Evolutionary conservation across 106 monocot genomes (phyloP), one percentile per base, ranked within the genome.

Genomic region (Dioscorea zingiberensis): DNA sequence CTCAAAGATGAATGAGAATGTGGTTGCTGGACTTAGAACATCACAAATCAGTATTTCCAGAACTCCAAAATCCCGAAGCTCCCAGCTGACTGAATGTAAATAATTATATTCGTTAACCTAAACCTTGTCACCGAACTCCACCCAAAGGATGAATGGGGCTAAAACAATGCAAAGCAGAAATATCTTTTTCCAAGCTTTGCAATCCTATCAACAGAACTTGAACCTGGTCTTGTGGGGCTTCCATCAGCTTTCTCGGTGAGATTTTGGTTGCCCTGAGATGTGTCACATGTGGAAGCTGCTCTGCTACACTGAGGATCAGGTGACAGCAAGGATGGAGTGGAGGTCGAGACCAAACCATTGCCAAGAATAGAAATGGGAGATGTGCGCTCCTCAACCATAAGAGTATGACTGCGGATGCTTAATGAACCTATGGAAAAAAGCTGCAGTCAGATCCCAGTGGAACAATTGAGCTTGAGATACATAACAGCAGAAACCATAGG

Each of bases 151-250:
- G 38, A 38, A 15, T 26, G 1, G 11, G 25, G 44, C 51, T 54
- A 62, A 26, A 63, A 66, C 47, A 57, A 65, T 46, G 15, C 58
- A 64, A 74, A 79, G 65, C 73, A 80, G 62, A 51, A 71, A 48
- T 67, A 75, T 62, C 53, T 73, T 62, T 72, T 78, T 27, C 72
- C 67, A 13, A 67, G 17, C 62, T 63, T 68, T 26, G 61, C 54
- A 47, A 74, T 29, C 46, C 59, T 69, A 30, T 60, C 30, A 30
- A 51, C 59, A 48, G 69, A 25, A 17, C 48, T 63, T 13, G 25
- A 48, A 15, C 30, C 49, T 13, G 51, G 44, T 27, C 64, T 67
- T 54, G n/a, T 60, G 18, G 80, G 62, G n/a, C 59, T 70, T n/a
- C 53, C 61, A 15, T 47, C 15, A 53, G 30, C 25, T 48, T 32